Evolutionary conservation across 2,329 filamentous ascomycete species (phyloP).

Genomic region (Verticillium nubilum): DNA sequence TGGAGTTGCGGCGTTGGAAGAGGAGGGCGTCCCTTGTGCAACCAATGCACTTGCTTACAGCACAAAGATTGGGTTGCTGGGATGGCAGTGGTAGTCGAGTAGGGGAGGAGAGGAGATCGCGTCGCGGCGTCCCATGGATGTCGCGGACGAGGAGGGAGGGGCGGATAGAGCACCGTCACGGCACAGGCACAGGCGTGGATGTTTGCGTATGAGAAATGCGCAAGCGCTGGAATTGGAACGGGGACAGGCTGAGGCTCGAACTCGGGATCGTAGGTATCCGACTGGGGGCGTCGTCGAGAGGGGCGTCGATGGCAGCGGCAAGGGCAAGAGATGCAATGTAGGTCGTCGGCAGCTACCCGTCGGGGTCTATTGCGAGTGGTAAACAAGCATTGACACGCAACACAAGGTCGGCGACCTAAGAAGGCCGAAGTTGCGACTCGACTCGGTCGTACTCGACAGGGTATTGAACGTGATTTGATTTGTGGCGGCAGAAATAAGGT

Average conservation of each 20-base stretch:
- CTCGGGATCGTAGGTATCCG: neutral
- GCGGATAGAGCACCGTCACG: conserved; percentile 5
- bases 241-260: neutral
- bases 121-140: conserved; percentile 14
- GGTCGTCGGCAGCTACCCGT: conserved; percentile 9
- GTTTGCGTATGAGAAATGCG: neutral
- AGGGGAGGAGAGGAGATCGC: conserved; percentile 5
- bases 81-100: conserved; percentile 8
- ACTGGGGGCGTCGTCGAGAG: neutral
- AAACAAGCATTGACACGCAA: conserved; percentile 8
- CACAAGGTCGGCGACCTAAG: conserved; percentile 7
- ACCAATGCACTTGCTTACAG: conserved; percentile 17
- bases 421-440: neutral
- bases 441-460: neutral
- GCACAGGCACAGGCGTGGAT: neutral
- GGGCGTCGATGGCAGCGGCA: conserved; percentile 2
- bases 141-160: conserved; percentile 4
- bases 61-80: conserved; percentile 13
- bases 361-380: conserved; percentile 8
- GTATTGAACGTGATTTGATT: neutral
- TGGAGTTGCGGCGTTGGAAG: conserved; percentile 21
- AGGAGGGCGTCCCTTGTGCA: conserved; percentile 24
- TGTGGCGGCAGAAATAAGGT: neutral
- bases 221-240: neutral
- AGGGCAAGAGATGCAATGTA: conserved; percentile 5